Base-by-base conservation (phyloP, 2,329 filamentous ascomycete species). In the Nemania bipapillata region DNA sequence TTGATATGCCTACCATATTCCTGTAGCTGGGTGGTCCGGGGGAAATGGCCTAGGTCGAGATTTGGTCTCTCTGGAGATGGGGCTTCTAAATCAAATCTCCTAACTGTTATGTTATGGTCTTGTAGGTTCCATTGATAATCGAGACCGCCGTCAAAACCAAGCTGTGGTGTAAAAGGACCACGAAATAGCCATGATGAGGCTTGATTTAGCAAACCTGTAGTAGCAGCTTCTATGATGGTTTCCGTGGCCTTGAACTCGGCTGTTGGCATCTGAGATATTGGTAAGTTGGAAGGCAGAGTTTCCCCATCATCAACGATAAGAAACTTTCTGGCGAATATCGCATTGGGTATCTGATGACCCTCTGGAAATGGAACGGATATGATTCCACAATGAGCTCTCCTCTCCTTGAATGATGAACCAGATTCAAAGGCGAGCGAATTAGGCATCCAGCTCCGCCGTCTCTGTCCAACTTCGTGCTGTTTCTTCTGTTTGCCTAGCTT, bases 111-210 rank as follows among this genome's bases (percentile, higher is more conserved):
- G 15, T 30, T 63, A 30, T 71, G 56, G 22, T 74, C 72, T 30
- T 70, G 63, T 37, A 61, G 55, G 37, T 68, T 77, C 79, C 80
- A 83, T 54, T 78, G 76, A 64, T 81, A 83, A 63, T 84, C 82
- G 47, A 83, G 75, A 1, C 82, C 81, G 20, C 82, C 80, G 67
- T 84, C 83, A 53, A 82, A 83, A 58, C 82, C 82, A 24, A 84
- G 77, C 60, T 83, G 80, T 12, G 83, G 81, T 1, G 82, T 84
- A 28, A 84, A 82, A 0, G 83, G 83, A 2, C 81, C 82, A 3
- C 78, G 78, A 65, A 83, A 82, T 40, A 74, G 75, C 77, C 77
- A 78, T 2, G 75, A 61, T 7, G 70, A 67, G 56, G 69, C 28
- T 66, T 66, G 65, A 45, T 73, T 74, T 24, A 80, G 35, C 8